Base-by-base conservation (phyloP, 1,284 basidiomycete genomes). In the Blastosporella zonata region DNA sequence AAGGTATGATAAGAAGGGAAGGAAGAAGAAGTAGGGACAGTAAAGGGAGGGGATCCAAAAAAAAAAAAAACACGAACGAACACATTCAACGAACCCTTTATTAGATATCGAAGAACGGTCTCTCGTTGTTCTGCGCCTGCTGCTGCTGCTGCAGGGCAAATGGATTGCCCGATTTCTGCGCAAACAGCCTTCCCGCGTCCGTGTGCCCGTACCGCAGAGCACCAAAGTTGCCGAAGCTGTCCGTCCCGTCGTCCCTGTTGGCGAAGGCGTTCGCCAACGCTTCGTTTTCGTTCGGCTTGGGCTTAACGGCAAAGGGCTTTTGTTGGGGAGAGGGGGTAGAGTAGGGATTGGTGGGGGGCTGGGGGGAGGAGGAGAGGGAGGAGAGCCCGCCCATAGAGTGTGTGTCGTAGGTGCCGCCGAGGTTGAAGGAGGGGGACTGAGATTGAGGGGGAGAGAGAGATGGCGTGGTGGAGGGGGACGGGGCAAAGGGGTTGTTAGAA, bases 401-500 rank as follows among this genome's bases (percentile, higher is more conserved):
- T 28, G 61, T 62, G 37, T 78, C 75, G 63, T 81, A 86, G 2
- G 83, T 86, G 23, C 83, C 79, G 25, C 71, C 72, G 31, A 87
- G 69, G 57, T 85, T 84, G 72, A 85, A 84, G 31, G 71, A 69
- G 15, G 74, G 77, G 28, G 70, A 62, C 12, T 58, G 61, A 18
- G 60, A 56, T 38, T 57, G 58, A 12, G 61, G 62, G 43, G 62
- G 64, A 25, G 67, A 61, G 55, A 59, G 49, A 3, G 67, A 71
- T 47, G 73, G 71, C 40, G 68, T 64, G 34, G 62, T 61, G n/a
- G 69, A 65, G 39, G 69, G 53, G 15, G 67, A 57, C 2, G 74
- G 78, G 0, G 88, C 89, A 62, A 97, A 97, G 0, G 95, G 95
- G 66, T 98, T 98, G 77, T 98, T 98, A 36, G 92, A 91, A 12